Evolutionary conservation across 345 rosid genomes (phyloP), one percentile per base, ranked within the genome.

Genomic region (Rhodamnia argentea): DNA sequence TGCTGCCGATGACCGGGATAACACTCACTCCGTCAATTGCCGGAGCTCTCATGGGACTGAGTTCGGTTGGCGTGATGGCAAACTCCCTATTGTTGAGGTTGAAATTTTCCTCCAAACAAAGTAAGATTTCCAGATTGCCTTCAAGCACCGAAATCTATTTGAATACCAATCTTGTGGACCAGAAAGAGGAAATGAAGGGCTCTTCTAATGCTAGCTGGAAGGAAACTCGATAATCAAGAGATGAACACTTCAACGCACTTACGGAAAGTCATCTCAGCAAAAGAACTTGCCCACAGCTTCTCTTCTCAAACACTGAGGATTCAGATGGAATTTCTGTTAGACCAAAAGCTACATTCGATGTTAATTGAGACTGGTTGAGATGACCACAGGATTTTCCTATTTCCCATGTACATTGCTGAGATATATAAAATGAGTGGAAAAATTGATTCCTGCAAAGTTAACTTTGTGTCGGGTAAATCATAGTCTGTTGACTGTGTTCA

Each of bases 1-100:
- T 97, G 88, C 91, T 97, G 59, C 99, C 99, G 12, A 4, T 94
- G 40, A 95, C 96, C 1, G 99, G 99, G 85, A 95, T 96, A 47
- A 93, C 95, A 88, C 92, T 97, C 86, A 97, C 98, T 75, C 99
- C 99, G 83, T 97, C 98, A 51, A 97, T 97, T 51, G 98, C 99
- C 0, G 98, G 99, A 84, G 99, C 95, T 56, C 97, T 96, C 18
- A 97, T 97, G 99, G 98, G 99, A 87, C 90, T 97, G 83, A 97
- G 99, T 90, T 97, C 99, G 27, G 88, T 97, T 1, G 99, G 99
- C 12, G 99, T 96, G 87, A 94, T 95, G 98, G 90, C 98, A 64
- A 96, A 97, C 87, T 97, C 99, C 15, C 87, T 97, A 90, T 93
- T 95, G 83, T 85, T 97, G 87, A 92, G 98, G 86, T 87, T 93